phyloP scores from a whole-genome alignment of 768 basidiomycete species.

The Pisolithus orientalis region DNA sequence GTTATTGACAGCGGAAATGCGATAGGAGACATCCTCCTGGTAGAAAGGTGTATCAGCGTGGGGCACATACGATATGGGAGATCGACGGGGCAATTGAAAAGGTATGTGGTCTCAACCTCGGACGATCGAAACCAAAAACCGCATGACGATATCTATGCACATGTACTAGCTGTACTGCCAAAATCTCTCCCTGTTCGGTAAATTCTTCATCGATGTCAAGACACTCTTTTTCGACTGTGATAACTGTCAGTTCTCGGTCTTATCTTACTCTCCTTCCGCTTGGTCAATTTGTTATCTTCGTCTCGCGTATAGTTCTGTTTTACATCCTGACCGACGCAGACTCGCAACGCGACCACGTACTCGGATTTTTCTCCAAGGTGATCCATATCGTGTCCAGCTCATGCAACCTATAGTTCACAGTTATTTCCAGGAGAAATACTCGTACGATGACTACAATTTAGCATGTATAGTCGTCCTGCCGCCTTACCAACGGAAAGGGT shows the following conservation, averaged over 20 bases:
- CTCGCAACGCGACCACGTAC: slow-evolving; percentile 71
- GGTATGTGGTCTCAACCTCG: slow-evolving; percentile 36
- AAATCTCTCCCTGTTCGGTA: slow-evolving; percentile 91
- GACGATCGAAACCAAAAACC: not conserved
- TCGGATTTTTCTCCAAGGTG: slow-evolving; percentile 68
- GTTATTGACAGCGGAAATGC: slow-evolving; percentile 54
- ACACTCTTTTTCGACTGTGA: slow-evolving; percentile 89
- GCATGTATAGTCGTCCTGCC: slow-evolving; percentile 96
- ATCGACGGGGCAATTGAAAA: slow-evolving; percentile 86
- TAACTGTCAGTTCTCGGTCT: slow-evolving; percentile 51
- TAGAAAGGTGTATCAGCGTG: slow-evolving; percentile 82
- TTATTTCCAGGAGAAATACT: slow-evolving; percentile 71
- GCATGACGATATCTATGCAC: not conserved
- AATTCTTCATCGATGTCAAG: slow-evolving; percentile 98
- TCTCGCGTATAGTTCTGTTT: slow-evolving; percentile 55
- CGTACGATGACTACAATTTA: slow-evolving; percentile 95
- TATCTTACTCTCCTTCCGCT: not conserved
- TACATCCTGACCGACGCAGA: slow-evolving; percentile 88
- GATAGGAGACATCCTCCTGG: slow-evolving; percentile 74
- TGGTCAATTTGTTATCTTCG: not conserved
- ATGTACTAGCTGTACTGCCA: slow-evolving; percentile 83
- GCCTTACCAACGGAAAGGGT: slow-evolving; percentile 84
- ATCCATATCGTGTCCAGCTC: slow-evolving; percentile 5
- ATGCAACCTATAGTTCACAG: not conserved
- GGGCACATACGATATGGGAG: slow-evolving; percentile 90